Base-by-base conservation (phyloP, 108 stramenopile genomes). In the Bacterosira constricta region DNA sequence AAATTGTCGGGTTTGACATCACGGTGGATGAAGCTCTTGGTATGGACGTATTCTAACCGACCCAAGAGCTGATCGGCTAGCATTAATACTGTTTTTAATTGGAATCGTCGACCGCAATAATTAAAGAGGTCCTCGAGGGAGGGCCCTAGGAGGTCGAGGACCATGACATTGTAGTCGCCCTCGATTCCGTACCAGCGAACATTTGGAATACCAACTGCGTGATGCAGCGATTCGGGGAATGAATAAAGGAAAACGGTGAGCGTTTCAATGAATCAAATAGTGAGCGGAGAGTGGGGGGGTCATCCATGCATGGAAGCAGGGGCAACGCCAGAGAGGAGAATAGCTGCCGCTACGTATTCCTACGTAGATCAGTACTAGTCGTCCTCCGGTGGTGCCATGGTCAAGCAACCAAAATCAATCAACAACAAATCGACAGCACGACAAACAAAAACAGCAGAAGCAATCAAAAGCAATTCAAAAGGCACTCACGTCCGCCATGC, bases 1-100 rank as follows among this genome's bases (percentile, higher is more conserved):
- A 99, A 99, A 85, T 99, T 99, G 80, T 99, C 99, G 17, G 99
- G 99, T 80, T 99, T 99, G 58, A 99, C 98, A 74, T 99, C 99
- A 8, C 99, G 86, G 81, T 99, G 99, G 78, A 99, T 99, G 69
- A 99, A 99, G 38, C 89, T 90, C 86, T 99, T 99, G 38, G 98
- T 97, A 74, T 99, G 99, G 17, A 99, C 97, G 65, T 97, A 99
- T 83, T 99, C 99, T 45, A 99, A 63, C 44, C 99, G 83, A 49
- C 96, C 92, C 39, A 99, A 64, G 21, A 99, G 85, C 83, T 99
- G 99, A 82, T 99, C 98, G 36, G 97, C 99, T 51, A 99, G 90
- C 96, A 97, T 98, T 31, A 98, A 80, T 6, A 96, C 96, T 4
- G 96, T 97, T 76, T 97, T 97, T 45, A 99, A 91, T 69, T 97